Evolutionary conservation across 345 rosid genomes (phyloP), one percentile per base, ranked within the genome.

Genomic region (Nephelium lappaceum): DNA sequence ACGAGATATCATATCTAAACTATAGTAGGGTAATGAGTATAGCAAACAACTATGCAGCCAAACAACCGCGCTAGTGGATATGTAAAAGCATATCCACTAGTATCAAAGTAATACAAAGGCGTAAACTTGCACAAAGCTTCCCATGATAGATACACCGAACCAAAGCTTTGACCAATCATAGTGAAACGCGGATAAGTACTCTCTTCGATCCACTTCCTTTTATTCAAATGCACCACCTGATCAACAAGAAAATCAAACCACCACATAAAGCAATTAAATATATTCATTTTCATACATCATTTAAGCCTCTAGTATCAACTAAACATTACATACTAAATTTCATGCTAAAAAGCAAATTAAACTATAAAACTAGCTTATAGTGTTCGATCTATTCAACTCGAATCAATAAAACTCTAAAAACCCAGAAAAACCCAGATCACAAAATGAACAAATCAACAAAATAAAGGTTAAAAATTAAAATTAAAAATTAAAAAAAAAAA

Each of bases 1-100:
- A 69, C 98, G 95, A 78, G 94, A 92, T 71, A 96, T 79, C 98
- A 96, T 94, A 78, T 96, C 99, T 77, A 86, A 78, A 79, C 98
- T 94, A 96, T 94, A 5, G 98, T 94, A 82, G 98, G 99, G 67
- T 96, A 96, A 87, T 94, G 99, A 7, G 97, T 92, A 66, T 94
- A 94, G 80, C 98, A 96, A 76, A 94, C 83, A 83, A 96, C 97
- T 86, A 89, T 91, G 85, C 99, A 94, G 24, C 99, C 98, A 85
- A 94, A 94, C 73, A 94, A n/a, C 68, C 97, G 84, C 11, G 98
- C 98, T 77, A 96, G 82, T 39, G 97, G 98, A 81, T 96, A 96
- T 0, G 98, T 91, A 70, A 96, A 94, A 76, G 99, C 99, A 71
- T 94, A 94, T 41, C 99, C 99, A 66, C 95, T 85, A 0, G 98